Conservation (phyloP, 306 rosid genomes). For the Malus sieversii region DNA sequence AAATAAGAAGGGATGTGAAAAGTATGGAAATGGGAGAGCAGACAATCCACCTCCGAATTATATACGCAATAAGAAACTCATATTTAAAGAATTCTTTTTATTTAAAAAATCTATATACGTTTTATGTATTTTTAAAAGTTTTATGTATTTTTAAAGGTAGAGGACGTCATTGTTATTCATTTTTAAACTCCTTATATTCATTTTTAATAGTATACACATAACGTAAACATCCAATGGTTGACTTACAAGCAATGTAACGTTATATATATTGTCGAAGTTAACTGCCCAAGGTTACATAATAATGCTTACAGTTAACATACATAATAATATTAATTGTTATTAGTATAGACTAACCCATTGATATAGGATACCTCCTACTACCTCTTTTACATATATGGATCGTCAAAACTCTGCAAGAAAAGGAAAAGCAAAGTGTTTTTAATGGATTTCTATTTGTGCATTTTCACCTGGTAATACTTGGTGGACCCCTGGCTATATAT, state of each 20-base stretch:
- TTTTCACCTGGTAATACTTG: not conserved
- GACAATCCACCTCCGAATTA: not conserved
- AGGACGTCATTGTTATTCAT: not conserved
- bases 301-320: no score
- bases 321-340: no score
- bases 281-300: no score
- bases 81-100: not conserved
- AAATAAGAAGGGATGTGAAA: no score
- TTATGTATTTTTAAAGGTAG: not conserved
- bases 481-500: not conserved
- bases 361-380: no score
- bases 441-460: not conserved
- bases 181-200: no score
- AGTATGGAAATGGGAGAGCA: no score
- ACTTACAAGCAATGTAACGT: not conserved
- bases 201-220: no score
- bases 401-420: not conserved
- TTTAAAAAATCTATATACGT: no score
- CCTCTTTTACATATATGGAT: no score
- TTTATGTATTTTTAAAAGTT: no score
- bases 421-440: not conserved
- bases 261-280: not conserved
- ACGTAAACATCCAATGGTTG: not conserved
- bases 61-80: not conserved
- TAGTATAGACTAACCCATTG: no score